A percentile compares a stretch with the other conserved stretches of the same genome.
Conservation (phyloP, 192 early-diverging fungal species). For the Coemansia sp. region DNA sequence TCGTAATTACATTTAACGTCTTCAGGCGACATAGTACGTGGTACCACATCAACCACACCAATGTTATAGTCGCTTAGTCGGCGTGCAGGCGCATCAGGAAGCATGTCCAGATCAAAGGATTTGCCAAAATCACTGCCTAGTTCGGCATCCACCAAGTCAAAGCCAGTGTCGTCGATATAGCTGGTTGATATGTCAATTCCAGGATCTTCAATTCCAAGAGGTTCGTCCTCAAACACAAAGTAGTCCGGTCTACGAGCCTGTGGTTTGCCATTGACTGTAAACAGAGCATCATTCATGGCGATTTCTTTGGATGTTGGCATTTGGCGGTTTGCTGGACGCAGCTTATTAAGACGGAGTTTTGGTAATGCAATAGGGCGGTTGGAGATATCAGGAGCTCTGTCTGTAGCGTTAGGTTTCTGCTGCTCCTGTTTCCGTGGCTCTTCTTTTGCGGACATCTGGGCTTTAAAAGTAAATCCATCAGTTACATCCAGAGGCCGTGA, state of each 20-base stretch:
- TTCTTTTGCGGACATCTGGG: not conserved
- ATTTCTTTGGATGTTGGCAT: constrained; percentile 45
- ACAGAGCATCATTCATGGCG: constrained; percentile 15
- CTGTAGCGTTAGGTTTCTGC: not conserved
- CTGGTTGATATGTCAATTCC: constrained; percentile 22
- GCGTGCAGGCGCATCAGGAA: constrained; percentile 46
- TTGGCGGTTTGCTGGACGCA: constrained; percentile 38
- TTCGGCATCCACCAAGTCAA: constrained; percentile 29
- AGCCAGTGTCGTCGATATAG: constrained; percentile 39
- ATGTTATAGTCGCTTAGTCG: constrained; percentile 35
- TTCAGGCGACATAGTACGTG: constrained; percentile 16
- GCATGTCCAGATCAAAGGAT: constrained; percentile 46
- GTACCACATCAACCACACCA: constrained; percentile 23
- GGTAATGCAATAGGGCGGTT: constrained; percentile 35
- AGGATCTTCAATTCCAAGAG: constrained; percentile 1
- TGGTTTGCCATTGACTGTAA: constrained; percentile 16
- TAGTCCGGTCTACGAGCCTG: constrained; percentile 25
- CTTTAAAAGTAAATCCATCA: not conserved
- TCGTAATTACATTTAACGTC: not conserved
- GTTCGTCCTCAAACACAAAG: constrained; percentile 11
- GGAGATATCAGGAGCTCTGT: not conserved
- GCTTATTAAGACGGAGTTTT: constrained; percentile 33
- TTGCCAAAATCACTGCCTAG: constrained; percentile 33
- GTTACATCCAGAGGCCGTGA: not conserved
- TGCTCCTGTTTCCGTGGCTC: constrained; percentile 8